These are phyloP conservation scores for Zea luxurians DNA, from an alignment of 176 grass and related monocot species.

Conservation along the genomic window DNA sequence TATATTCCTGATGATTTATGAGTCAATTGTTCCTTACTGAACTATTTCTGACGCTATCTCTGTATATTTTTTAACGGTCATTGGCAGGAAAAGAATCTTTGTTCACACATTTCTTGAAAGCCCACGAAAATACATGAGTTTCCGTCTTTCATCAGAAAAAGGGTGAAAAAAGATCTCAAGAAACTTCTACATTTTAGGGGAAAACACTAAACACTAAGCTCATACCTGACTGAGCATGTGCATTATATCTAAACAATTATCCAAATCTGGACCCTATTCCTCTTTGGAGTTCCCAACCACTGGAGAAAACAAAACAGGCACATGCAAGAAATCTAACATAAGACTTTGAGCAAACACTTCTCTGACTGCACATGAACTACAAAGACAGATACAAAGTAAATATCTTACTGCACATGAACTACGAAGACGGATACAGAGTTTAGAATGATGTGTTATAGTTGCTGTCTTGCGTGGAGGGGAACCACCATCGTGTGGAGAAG, in stretches of 20 bases:
- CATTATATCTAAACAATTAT: conserved; percentile 6
- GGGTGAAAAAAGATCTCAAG: not conserved
- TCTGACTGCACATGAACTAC: no score
- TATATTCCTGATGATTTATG: not conserved
- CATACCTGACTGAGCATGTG: not conserved
- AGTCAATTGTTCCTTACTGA: not conserved
- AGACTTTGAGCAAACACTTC: no score
- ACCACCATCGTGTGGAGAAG: no score
- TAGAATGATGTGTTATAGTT: no score
- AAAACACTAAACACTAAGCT: not conserved
- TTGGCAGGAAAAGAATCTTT: not conserved
- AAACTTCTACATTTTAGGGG: not conserved
- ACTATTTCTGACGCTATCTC: not conserved
- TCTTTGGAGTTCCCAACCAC: no score
- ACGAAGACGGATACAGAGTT: no score
- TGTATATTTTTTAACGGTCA: not conserved
- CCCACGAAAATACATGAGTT: not conserved
- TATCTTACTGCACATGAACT: no score
- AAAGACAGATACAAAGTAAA: no score
- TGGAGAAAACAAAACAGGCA: no score
- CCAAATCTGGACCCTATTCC: not conserved
- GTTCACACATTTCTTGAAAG: not conserved
- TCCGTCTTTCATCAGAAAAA: not conserved
- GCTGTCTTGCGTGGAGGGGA: no score
- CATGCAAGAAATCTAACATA: no score